Evolutionary conservation across 805 yeast genomes (phyloP).

Genomic region (Saturnispora sanitii): DNA sequence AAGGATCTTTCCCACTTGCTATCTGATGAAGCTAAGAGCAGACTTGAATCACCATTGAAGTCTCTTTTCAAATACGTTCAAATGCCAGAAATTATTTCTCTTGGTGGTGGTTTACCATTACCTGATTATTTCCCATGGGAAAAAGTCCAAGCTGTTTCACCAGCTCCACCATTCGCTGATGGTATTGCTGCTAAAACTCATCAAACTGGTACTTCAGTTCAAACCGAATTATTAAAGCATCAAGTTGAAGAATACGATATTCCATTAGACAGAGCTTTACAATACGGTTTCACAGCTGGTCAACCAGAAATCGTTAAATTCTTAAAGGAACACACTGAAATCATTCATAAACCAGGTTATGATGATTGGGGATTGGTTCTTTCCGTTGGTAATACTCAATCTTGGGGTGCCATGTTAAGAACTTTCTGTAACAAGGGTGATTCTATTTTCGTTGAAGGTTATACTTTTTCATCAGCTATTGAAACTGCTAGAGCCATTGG

Average conservation of each 20-base stretch:
- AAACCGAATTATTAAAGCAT: slow-evolving; percentile 30
- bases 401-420: slow-evolving; percentile 78
- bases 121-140: slow-evolving; percentile 91
- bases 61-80: slow-evolving; percentile 68
- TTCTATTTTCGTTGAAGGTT: slow-evolving; percentile 65
- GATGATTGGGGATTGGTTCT: slow-evolving; percentile 66
- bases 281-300: slow-evolving; percentile 84
- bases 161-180: slow-evolving; percentile 66
- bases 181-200: slow-evolving; percentile 64
- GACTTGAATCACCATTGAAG: slow-evolving; percentile 75
- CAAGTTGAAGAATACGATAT: slow-evolving; percentile 44
- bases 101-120: slow-evolving; percentile 94
- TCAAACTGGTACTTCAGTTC: slow-evolving; percentile 29
- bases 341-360: slow-evolving; percentile 42
- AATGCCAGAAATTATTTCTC: slow-evolving; percentile 69
- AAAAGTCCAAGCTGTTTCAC: slow-evolving; percentile 56
- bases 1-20: slow-evolving; percentile 68
- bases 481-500: slow-evolving; percentile 58
- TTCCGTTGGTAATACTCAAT: slow-evolving; percentile 83
- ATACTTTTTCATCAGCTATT: slow-evolving; percentile 64
- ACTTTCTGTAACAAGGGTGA: slow-evolving; percentile 51
- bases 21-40: slow-evolving; percentile 67
- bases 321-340: slow-evolving; percentile 64
- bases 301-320: slow-evolving; percentile 59
- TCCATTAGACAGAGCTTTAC: slow-evolving; percentile 77